Base-by-base conservation (phyloP, 306 rosid species). In the Cucurbita maxima region DNA sequence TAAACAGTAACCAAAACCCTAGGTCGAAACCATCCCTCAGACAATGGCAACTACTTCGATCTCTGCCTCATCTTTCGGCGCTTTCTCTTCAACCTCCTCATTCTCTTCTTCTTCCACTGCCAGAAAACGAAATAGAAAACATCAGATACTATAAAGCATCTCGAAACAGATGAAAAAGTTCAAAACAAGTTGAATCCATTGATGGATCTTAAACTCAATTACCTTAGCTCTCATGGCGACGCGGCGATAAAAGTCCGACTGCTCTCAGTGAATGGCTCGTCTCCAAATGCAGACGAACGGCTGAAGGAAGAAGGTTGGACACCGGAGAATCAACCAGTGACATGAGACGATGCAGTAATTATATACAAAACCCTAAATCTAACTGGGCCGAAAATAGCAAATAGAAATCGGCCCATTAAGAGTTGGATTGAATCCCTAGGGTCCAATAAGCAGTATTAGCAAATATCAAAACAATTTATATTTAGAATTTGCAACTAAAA, bases 51-150 rank as follows among this genome's bases (percentile, higher is more conserved):
- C 74, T 76, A 83, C 84, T 83, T 83, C 11, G 87, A 83, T 78
- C 87, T 83, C 84, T 83, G 84, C 72, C 87, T 83, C 87, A 83
- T 83, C 82, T 83, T 83, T 83, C 87, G 82, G 77, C 87, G 84
- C 81, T 83, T 81, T 73, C 84, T 76, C 82, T 83, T 77, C 82
- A 83, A 63, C 74, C 87, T 75, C 82, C 87, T 83, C 87, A 80
- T 83, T 5, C 84, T 61, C 82, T 83, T 83, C 87, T 83, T 83
- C 84, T 81, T 83, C 87, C 87, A 83, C 87, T 83, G 77, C n/a
- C 36, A 40, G 10, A 16, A 54, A 18, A 8, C 2, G 11, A 12
- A 44, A 59, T 1, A 7, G 48, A 58, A 55, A 55, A 58, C 4
- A 0, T 58, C 38, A 60, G 45, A 60, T 7, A 34, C 18, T 4